Percentiles rank a stretch among this genome's conserved stretches.
Conservation (phyloP, 2,329 filamentous ascomycete species). For the Diplodia mutila region DNA sequence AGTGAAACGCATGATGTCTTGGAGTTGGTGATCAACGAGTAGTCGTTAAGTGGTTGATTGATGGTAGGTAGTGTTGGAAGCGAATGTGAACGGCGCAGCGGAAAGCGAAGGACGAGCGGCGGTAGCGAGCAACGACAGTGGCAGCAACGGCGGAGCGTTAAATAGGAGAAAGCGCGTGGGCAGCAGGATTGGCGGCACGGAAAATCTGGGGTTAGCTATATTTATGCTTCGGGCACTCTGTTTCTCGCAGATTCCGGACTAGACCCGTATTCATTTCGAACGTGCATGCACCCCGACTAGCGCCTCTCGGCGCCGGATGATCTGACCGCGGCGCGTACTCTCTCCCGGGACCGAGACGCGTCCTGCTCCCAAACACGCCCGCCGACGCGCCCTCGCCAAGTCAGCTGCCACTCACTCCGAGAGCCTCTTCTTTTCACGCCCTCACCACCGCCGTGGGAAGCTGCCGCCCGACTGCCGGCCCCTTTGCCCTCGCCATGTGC, state of each 20-base stretch:
- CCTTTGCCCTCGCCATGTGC: neutral
- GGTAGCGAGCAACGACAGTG: conserved; percentile 6
- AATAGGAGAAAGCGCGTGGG: conserved; percentile 31
- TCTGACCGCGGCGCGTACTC: conserved; percentile 4
- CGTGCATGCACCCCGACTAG: conserved; percentile 13
- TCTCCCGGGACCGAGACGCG: conserved; percentile 11
- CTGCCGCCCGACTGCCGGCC: neutral
- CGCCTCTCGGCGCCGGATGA: conserved; percentile 14
- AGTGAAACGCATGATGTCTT: conserved; percentile 49
- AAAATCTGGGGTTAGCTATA: conserved; percentile 28
- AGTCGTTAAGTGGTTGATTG: conserved; percentile 15
- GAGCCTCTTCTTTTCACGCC: neutral
- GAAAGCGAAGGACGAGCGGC: conserved; percentile 26
- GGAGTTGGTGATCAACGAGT: conserved; percentile 25
- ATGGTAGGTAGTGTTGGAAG: conserved; percentile 2
- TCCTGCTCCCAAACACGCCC: neutral
- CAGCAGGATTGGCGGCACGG: conserved; percentile 21
- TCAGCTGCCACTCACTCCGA: neutral
- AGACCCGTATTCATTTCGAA: conserved; percentile 22
- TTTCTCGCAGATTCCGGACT: conserved; percentile 22
- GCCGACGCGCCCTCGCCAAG: conserved; percentile 4
- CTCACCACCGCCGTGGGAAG: neutral
- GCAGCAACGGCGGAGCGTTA: conserved; percentile 17
- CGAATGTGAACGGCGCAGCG: conserved; percentile 29
- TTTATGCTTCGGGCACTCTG: conserved; percentile 24